Percentiles rank a stretch among this genome's conserved stretches.
Evolutionary conservation across 108 stramenopile species (phyloP).

Genomic region (Cylindrotheca closterium): DNA sequence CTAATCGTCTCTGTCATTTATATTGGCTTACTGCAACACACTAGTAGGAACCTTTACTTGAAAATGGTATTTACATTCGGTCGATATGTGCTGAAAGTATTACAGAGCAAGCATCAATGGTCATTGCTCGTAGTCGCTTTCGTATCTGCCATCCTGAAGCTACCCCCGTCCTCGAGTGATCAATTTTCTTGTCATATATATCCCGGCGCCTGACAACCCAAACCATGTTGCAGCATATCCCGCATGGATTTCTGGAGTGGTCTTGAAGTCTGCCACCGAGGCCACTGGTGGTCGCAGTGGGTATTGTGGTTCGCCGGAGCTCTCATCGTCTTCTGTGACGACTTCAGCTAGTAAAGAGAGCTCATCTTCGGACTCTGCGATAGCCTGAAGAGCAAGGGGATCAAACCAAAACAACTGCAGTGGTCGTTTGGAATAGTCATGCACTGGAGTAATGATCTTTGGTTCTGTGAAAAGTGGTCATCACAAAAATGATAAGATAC

Average conservation of each 20-base stretch:
- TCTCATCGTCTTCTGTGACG: constrained; percentile 4
- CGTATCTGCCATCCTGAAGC: too few species aligned
- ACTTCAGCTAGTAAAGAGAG: constrained; percentile 29
- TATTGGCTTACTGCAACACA: too few species aligned
- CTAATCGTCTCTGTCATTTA: too few species aligned
- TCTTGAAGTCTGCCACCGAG: constrained; percentile 75
- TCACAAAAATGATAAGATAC: not conserved
- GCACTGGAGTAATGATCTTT: constrained; percentile 36
- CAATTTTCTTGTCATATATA: constrained; percentile 81
- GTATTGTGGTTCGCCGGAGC: not conserved
- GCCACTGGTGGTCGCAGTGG: constrained; percentile 46
- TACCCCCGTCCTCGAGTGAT: constrained; percentile 51
- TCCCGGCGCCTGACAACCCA: constrained; percentile 77
- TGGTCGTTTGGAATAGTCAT: constrained; percentile 40
- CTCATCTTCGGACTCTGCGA: constrained; percentile 35
- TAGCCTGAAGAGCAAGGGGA: constrained; percentile 52
- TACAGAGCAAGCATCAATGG: too few species aligned
- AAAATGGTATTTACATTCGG: too few species aligned
- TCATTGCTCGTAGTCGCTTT: too few species aligned
- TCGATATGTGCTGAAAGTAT: too few species aligned
- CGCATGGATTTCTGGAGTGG: constrained; percentile 70
- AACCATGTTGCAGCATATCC: constrained; percentile 90
- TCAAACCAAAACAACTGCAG: constrained; percentile 79
- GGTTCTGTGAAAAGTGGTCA: constrained; percentile 22
- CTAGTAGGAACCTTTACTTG: too few species aligned